Conservation (phyloP, 2,329 filamentous ascomycete genomes). For the Magnaporthales sp. region DNA sequence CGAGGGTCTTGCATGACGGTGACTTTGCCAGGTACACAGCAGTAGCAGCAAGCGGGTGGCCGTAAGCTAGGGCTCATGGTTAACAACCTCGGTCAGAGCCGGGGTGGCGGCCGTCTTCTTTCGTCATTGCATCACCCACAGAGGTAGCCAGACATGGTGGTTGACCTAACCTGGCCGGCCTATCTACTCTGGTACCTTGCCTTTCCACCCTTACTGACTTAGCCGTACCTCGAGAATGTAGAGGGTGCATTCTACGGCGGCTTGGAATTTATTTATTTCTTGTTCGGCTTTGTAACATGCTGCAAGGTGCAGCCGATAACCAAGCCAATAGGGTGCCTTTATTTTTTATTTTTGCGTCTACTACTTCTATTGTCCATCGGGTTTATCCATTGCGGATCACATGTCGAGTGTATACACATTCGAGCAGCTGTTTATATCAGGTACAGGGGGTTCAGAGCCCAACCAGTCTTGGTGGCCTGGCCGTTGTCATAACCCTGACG, state of each 20-base stretch:
- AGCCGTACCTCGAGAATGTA: neutral
- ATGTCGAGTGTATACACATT: neutral
- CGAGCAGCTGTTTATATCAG: neutral
- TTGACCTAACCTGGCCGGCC: neutral
- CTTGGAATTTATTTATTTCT: neutral
- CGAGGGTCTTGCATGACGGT: neutral
- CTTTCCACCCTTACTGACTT: neutral
- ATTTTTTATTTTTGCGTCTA: neutral
- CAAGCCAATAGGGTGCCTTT: neutral
- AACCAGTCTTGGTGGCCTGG: neutral
- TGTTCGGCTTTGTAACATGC: neutral
- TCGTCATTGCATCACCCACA: neutral
- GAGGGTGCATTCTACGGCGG: neutral
- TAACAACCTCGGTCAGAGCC: neutral
- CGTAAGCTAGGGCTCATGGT: neutral
- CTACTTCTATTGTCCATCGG: neutral
- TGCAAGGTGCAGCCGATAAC: neutral
- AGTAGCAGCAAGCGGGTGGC: neutral
- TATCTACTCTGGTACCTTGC: neutral
- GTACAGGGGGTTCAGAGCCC: neutral
- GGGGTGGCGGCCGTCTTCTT: neutral
- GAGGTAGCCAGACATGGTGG: neutral
- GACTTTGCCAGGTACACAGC: neutral
- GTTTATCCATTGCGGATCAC: neutral
- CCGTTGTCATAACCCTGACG: neutral